Evolutionary conservation across 371 early-diverging fungal genomes (phyloP), one percentile per base, ranked within the genome.

Genomic region (Actinomucor elegans): DNA sequence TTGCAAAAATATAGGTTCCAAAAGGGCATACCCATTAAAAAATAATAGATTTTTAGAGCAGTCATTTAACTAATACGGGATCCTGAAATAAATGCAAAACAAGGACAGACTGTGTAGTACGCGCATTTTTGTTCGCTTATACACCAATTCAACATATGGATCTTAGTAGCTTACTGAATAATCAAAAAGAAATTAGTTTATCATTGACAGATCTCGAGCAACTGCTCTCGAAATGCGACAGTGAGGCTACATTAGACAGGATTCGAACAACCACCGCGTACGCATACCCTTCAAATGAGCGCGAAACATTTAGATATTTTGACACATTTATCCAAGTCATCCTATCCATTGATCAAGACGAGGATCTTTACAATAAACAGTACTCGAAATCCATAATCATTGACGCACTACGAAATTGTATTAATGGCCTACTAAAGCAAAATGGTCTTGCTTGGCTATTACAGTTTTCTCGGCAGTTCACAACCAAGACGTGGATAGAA

Each of bases 161-260:
- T 61, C 61, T 75, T 7, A 52, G 55, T 10, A 75, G 55, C 49
- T 43, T 75, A 17, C 51, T 75, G 3, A 71, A 71, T 43, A 59
- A 59, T 31, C 53, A 57, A 29, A 57, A 57, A 17, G 61, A 64
- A 36, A 41, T 52, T 21, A 33, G 21, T 17, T 28, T 75, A 8
- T 50, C 64, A 29, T 36, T 61, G 15, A n/a, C 18, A 10, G 69
- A 64, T 28, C 12, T 75, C 9, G 28, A 45, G 8, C 32, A 44
- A 17, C 31, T 74, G 4, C 47, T 68, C 6, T 38, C 36, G 17
- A 21, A 52, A 23, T 43, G 55, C 11, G 62, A 66, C 11, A 59
- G 45, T 44, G 23, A 34, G 4, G 42, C 32, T 15, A 69, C 58
- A 1, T 27, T 75, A 5, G 52, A 66, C 12, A 48, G 56, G 21